Base-by-base conservation (phyloP, 768 basidiomycete genomes). In the Hydnomerulius pinastri region DNA sequence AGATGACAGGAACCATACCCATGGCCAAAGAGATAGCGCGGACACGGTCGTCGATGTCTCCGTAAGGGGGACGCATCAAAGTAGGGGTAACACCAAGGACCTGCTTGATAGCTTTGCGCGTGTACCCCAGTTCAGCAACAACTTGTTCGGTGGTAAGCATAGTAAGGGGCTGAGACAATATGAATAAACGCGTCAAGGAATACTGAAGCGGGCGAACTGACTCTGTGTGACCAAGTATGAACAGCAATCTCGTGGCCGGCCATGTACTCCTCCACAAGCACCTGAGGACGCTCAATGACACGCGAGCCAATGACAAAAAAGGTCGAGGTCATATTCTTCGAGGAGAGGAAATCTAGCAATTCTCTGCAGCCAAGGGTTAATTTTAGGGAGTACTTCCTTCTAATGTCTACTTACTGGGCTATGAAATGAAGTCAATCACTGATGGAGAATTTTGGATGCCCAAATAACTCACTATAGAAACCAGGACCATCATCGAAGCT, bases 71-170 rank as follows among this genome's bases (percentile, higher is more conserved):
- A 50, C 90, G 82, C 87, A 87, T 87, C 4, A 80, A 80, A 8
- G 78, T 85, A 0, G 90, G 90, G 1, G 87, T 87, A 23, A 91
- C 85, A 56, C 88, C 88, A 50, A 88, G 71, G 18, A 88, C 80
- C 2, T 64, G 65, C 70, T 87, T 84, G 73, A 98, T 95, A 44
- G 85, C 83, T 69, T 90, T 83, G 48, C 87, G 87, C 46, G 92
- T 88, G 87, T 90, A 98, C 43, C 92, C 94, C 30, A 98, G 76
- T 71, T 98, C 94, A 18, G 93, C 95, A 13, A 98, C 92, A 45
- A 96, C 79, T 74, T 96, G 78, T 63, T 79, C 84, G 59, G 81
- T 97, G 36, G 90, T 85, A 54, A 90, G 73, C 32, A 78, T 73
- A 0, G 90, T 91, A 48, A 85, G 75, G 21, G 77, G 76, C 86